These are phyloP conservation scores for Fusarium sp. DNA, from an alignment of 2,329 filamentous ascomycete species.

Conservation along the genomic window DNA sequence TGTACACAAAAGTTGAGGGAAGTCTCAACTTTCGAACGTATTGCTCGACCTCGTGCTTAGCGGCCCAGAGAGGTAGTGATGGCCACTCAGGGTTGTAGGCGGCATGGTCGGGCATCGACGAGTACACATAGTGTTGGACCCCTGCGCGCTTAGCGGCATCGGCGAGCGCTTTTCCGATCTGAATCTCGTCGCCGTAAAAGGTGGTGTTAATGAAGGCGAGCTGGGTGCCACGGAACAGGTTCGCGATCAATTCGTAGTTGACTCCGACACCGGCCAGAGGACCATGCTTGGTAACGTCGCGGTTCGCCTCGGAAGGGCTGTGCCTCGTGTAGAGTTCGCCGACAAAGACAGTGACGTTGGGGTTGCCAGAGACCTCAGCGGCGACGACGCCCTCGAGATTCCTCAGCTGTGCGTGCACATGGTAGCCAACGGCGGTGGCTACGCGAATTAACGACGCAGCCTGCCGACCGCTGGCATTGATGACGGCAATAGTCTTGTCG, in stretches of 20 bases:
- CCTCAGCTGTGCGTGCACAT: constrained; percentile 90
- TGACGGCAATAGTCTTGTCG: constrained; percentile 88
- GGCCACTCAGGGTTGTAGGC: constrained; percentile 83
- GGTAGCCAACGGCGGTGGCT: constrained; percentile 92
- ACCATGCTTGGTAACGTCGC: constrained; percentile 76
- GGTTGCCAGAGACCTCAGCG: constrained; percentile 83
- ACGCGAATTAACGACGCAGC: constrained; percentile 95
- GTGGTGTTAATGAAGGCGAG: constrained; percentile 98
- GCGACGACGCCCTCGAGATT: constrained; percentile 90
- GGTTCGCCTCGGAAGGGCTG: constrained; percentile 61
- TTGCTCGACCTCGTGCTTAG: constrained; percentile 92
- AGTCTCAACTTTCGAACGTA: constrained; percentile 87
- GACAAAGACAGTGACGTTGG: constrained; percentile 77
- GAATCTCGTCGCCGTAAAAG: constrained; percentile 94
- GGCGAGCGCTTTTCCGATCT: constrained; percentile 88
- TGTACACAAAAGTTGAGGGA: constrained; percentile 92
- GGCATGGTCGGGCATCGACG: constrained; percentile 95
- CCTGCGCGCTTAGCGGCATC: constrained; percentile 88
- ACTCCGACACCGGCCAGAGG: constrained; percentile 74
- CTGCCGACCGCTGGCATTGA: constrained; percentile 96
- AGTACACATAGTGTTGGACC: constrained; percentile 94
- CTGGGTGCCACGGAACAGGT: constrained; percentile 85
- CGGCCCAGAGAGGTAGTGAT: constrained; percentile 88
- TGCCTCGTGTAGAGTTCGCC: constrained; percentile 73
- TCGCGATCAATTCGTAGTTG: constrained; percentile 77